Percentiles rank a stretch among this genome's conserved stretches.
phyloP scores from a whole-genome alignment of 495 filamentous ascomycete genomes.

The Beverwykella pulmonaria region DNA sequence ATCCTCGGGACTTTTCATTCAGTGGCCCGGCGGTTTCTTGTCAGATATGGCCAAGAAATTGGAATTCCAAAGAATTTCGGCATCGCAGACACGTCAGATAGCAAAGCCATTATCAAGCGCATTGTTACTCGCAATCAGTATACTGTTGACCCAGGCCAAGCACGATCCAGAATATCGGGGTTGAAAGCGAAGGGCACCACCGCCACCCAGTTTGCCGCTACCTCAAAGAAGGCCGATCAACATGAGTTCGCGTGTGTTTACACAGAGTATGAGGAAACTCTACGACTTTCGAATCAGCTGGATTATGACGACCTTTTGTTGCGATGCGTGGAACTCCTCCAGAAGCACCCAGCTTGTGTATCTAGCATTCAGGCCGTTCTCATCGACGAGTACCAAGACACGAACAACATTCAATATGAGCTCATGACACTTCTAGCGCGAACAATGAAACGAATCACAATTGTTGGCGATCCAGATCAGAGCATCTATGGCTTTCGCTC shows the following conservation, averaged over 20 bases:
- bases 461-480: conserved; percentile 97
- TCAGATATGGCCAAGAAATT: conserved; percentile 83
- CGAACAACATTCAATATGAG: conserved; percentile 92
- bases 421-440: conserved; percentile 89
- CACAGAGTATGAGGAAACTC: conserved; percentile 72
- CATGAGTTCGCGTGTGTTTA: conserved; percentile 77
- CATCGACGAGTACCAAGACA: conserved; percentile 98
- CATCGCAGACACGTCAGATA: conserved; percentile 89
- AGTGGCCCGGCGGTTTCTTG: conserved; percentile 83
- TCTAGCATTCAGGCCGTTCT: conserved; percentile 88
- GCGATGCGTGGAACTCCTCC: conserved; percentile 79
- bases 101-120: conserved; percentile 71
- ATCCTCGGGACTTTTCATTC: conserved; percentile 96
- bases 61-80: conserved; percentile 82
- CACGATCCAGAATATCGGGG: conserved; percentile 77
- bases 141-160: conserved; percentile 67
- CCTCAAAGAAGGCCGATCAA: conserved; percentile 60
- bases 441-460: conserved; percentile 72
- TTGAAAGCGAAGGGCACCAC: conserved; percentile 74
- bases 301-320: conserved; percentile 96
- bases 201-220: conserved; percentile 50
- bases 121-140: conserved; percentile 68
- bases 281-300: conserved; percentile 77
- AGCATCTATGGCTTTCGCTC: conserved; percentile 99
- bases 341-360: conserved; percentile 78